Conservation (phyloP, 164 flowering plant species). For the Aristolochia californica region DNA sequence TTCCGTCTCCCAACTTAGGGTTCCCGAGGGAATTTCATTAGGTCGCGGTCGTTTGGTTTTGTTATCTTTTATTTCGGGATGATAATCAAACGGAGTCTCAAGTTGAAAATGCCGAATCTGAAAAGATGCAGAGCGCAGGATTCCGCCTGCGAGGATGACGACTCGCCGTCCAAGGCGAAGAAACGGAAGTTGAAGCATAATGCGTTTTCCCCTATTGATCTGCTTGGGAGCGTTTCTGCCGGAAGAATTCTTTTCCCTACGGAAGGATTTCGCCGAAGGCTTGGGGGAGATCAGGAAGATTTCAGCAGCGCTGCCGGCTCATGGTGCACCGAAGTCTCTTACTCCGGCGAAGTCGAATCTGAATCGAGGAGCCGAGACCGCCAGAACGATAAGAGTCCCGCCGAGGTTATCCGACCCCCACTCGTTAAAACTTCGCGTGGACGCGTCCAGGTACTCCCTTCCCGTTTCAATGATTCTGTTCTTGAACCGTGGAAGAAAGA, state of each 20-base stretch:
- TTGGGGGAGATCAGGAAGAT: slow-evolving; percentile 7
- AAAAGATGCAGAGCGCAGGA: slow-evolving; percentile 30
- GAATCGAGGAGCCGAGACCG: slow-evolving; percentile 7
- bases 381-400: slow-evolving; percentile 4
- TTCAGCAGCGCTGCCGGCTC: slow-evolving; percentile 6
- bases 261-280: slow-evolving; percentile 12
- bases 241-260: slow-evolving; percentile 34
- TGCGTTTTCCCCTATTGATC: slow-evolving; percentile 32
- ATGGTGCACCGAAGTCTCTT: slow-evolving; percentile 24
- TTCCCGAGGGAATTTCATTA: background rate
- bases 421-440: slow-evolving; percentile 42
- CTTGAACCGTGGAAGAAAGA: slow-evolving; percentile 31
- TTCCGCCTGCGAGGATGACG: slow-evolving; percentile 12
- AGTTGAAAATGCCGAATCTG: slow-evolving; percentile 36
- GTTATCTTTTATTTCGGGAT: slow-evolving; percentile 4
- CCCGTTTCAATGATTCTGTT: slow-evolving; percentile 45
- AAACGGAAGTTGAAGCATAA: slow-evolving; percentile 15
- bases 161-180: slow-evolving; percentile 19
- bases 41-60: background rate
- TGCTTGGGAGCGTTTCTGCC: slow-evolving; percentile 50
- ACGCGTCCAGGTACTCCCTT: slow-evolving; percentile 42
- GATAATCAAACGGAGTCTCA: slow-evolving; percentile 33
- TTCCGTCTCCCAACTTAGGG: background rate
- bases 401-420: slow-evolving; percentile 20
- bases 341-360: slow-evolving; percentile 20